Evolutionary conservation across 2,329 filamentous ascomycete species (phyloP).

Genomic region (Talaromyces verruculosus): DNA sequence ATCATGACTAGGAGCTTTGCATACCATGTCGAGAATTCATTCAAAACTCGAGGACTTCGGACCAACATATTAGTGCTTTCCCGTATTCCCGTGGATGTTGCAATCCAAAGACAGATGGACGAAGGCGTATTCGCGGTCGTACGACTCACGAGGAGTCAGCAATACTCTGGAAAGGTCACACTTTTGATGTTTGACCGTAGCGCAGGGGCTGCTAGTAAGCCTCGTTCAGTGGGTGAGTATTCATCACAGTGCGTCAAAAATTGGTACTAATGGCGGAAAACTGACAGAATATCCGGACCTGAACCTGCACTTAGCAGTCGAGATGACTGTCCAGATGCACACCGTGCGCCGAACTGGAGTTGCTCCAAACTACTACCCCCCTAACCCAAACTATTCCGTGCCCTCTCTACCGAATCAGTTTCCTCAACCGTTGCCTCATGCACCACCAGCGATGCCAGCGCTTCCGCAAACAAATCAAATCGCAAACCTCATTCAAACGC

Average conservation of each 20-base stretch:
- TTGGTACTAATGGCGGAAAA: background rate
- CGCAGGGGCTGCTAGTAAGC: constrained; percentile 66
- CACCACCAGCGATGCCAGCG: constrained; percentile 35
- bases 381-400: constrained; percentile 38
- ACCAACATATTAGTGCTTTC: constrained; percentile 79
- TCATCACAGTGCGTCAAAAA: no score
- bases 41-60: constrained; percentile 68
- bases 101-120: constrained; percentile 81
- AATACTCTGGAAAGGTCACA: constrained; percentile 70
- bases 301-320: constrained; percentile 73
- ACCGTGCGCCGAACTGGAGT: constrained; percentile 37
- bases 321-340: constrained; percentile 68
- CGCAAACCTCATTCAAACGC: constrained; percentile 63
- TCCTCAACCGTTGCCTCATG: constrained; percentile 32
- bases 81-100: constrained; percentile 70
- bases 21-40: constrained; percentile 74
- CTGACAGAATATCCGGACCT: constrained; percentile 73
- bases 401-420: constrained; percentile 27
- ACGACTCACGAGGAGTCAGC: constrained; percentile 68
- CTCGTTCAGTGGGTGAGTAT: constrained; percentile 67
- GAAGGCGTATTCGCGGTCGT: constrained; percentile 87
- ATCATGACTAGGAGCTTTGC: constrained; percentile 66
- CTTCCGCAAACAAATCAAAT: constrained; percentile 53
- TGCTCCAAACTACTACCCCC: constrained; percentile 36
- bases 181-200: constrained; percentile 84